Evolutionary conservation across 2,329 filamentous ascomycete genomes (phyloP).

Genomic region (Didymella sp.): DNA sequence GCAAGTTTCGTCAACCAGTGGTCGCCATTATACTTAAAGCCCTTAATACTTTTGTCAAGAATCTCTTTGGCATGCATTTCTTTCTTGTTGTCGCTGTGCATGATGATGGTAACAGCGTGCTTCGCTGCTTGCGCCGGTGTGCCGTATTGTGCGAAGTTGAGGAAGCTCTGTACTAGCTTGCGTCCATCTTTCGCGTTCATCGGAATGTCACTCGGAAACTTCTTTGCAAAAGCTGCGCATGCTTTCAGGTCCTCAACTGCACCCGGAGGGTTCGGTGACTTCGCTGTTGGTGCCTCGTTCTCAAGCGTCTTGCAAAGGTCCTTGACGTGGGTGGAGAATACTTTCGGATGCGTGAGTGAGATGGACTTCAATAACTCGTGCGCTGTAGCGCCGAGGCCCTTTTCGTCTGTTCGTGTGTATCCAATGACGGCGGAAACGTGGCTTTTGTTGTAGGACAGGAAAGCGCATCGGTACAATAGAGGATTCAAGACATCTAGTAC

Average conservation of each 20-base stretch:
- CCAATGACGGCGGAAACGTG: constrained; percentile 91
- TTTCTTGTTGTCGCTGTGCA: constrained; percentile 77
- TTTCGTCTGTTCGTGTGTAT: constrained; percentile 82
- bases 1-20: constrained; percentile 78
- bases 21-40: constrained; percentile 74
- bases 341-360: constrained; percentile 83
- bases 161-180: constrained; percentile 80
- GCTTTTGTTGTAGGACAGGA: constrained; percentile 91
- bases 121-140: constrained; percentile 84
- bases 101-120: constrained; percentile 88
- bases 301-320: constrained; percentile 88
- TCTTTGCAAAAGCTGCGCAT: constrained; percentile 88
- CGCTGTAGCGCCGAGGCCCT: constrained; percentile 76
- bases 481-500: constrained; percentile 82
- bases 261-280: constrained; percentile 70
- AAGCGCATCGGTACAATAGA: constrained; percentile 81
- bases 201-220: constrained; percentile 83
- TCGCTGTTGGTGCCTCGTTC: constrained; percentile 76
- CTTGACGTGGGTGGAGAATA: constrained; percentile 91
- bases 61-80: constrained; percentile 87
- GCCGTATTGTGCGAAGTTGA: constrained; percentile 83
- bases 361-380: constrained; percentile 93
- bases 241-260: constrained; percentile 94
- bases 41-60: constrained; percentile 74
- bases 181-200: constrained; percentile 64